Evolutionary conservation across 163 green algal genomes (phyloP).

Genomic region (Scenedesmus sp.): DNA sequence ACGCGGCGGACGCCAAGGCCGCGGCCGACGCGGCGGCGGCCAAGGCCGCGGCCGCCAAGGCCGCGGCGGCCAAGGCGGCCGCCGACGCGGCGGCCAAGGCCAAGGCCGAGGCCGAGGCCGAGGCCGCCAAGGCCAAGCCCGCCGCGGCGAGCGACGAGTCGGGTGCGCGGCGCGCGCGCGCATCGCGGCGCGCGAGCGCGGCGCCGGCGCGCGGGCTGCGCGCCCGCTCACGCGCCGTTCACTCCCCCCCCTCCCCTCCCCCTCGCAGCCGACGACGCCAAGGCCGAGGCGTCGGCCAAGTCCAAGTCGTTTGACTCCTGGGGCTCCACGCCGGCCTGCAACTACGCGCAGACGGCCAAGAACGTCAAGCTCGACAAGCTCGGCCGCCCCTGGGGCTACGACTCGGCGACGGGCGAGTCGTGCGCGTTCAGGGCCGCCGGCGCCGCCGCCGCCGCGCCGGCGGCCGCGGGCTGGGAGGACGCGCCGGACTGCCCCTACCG

Average conservation of each 20-base stretch:
- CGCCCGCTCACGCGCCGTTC: no score
- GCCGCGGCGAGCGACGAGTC: no score
- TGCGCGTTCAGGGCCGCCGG: constrained; percentile 17
- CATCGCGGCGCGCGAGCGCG: no score
- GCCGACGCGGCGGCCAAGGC: constrained; percentile 3
- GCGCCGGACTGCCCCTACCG: constrained; percentile 5
- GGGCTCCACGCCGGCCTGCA: not conserved
- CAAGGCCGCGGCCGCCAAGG: no score
- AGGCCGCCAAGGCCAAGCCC: no score
- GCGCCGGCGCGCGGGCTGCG: no score
- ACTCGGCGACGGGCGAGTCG: constrained; percentile 14
- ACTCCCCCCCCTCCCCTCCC: no score
- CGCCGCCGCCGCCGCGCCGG: not conserved
- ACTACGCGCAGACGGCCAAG: constrained; percentile 1
- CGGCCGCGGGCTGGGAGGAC: not conserved
- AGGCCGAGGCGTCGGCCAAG: not conserved
- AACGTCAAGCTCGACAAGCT: constrained; percentile 25
- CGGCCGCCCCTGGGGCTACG: constrained; percentile 19
- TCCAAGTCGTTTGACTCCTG: constrained; percentile 24
- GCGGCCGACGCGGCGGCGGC: no score
- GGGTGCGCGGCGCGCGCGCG: no score
- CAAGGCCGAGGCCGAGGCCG: not conserved
- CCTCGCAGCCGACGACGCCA: no score
- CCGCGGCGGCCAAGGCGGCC: constrained; percentile 8
- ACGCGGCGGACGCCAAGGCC: no score